These are phyloP conservation scores for Tolypocladium pustulatum DNA, from an alignment of 2,329 filamentous ascomycete species.

Conservation along the genomic window DNA sequence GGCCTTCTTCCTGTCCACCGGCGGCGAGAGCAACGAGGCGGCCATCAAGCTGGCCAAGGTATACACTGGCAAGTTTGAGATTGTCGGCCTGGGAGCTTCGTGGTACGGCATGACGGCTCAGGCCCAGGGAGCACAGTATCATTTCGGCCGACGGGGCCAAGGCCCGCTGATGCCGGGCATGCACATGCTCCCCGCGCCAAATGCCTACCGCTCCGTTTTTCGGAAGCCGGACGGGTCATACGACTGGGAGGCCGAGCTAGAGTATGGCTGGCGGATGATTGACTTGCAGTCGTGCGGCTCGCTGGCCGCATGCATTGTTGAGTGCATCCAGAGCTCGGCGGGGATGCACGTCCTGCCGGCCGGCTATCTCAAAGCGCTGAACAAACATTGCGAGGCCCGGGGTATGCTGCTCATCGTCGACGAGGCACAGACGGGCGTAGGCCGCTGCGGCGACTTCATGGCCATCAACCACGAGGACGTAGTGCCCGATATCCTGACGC, in stretches of 20 bases:
- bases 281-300: constrained; percentile 50
- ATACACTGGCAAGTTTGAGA: constrained; percentile 54
- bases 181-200: constrained; percentile 46
- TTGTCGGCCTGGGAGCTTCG: constrained; percentile 47
- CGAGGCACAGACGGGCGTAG: constrained; percentile 51
- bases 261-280: constrained; percentile 50
- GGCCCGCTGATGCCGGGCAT: constrained; percentile 44
- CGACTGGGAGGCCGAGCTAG: constrained; percentile 51
- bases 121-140: constrained; percentile 43
- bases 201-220: constrained; percentile 51
- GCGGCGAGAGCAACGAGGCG: constrained; percentile 47
- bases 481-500: constrained; percentile 47
- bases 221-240: constrained; percentile 46
- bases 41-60: constrained; percentile 55
- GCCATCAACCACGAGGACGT: constrained; percentile 44
- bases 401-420: constrained; percentile 52
- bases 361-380: constrained; percentile 48
- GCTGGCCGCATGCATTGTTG: constrained; percentile 52
- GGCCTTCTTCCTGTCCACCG: constrained; percentile 47
- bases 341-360: constrained; percentile 49
- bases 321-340: constrained; percentile 48
- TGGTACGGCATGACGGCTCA: constrained; percentile 53
- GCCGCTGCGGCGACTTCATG: constrained; percentile 47
- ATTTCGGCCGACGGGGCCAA: constrained; percentile 39
- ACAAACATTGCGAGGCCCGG: constrained; percentile 40